These are phyloP conservation scores for Fistulinella prunicolor DNA, from an alignment of 768 basidiomycete genomes.

Conservation along the genomic window DNA sequence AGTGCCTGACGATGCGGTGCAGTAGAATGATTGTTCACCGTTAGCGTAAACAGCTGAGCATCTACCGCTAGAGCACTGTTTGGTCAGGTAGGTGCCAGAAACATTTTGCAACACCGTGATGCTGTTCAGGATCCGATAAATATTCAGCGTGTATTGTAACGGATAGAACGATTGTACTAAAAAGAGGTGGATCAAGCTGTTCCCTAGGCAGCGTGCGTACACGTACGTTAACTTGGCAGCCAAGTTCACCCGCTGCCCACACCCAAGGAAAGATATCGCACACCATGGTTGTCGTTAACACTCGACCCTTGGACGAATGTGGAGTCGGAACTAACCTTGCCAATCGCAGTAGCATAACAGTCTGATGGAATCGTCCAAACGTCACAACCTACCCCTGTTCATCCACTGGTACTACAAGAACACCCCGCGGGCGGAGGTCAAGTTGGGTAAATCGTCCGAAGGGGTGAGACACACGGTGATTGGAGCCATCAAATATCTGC, in stretches of 20 bases:
- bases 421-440: constrained; percentile 68
- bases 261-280: constrained; percentile 72
- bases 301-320: constrained; percentile 29
- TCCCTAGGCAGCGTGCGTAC: not conserved
- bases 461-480: constrained; percentile 51
- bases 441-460: constrained; percentile 52
- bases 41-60: constrained; percentile 77
- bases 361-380: constrained; percentile 68
- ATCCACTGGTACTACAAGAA: constrained; percentile 66
- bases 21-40: constrained; percentile 88
- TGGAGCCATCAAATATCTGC: constrained; percentile 71
- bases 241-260: constrained; percentile 78
- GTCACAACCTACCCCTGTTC: constrained; percentile 77
- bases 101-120: constrained; percentile 43
- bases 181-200: not conserved
- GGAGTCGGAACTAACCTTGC: constrained; percentile 28
- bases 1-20: constrained; percentile 64
- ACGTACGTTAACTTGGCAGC: constrained; percentile 78
- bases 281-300: constrained; percentile 62
- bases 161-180: constrained; percentile 78
- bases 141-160: constrained; percentile 63
- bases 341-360: constrained; percentile 53
- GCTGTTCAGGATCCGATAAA: constrained; percentile 74
- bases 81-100: constrained; percentile 31
- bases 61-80: constrained; percentile 55